Percentiles rank a stretch among this genome's conserved stretches.
Conservation (phyloP, 257 asterid species). For the Nicotiana benthamiana region DNA sequence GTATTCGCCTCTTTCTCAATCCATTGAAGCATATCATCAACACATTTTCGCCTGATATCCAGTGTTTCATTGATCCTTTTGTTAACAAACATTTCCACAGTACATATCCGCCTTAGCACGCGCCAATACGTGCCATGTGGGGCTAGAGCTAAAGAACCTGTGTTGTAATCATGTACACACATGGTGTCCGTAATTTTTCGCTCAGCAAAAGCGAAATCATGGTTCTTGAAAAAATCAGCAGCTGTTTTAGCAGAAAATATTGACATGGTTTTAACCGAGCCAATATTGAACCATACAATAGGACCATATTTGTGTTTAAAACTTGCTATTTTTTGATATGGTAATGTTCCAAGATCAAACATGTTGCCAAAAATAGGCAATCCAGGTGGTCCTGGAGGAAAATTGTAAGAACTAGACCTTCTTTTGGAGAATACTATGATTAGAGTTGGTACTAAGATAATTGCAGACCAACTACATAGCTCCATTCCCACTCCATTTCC, state of each 20-base stretch:
- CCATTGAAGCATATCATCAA: constrained; percentile 32
- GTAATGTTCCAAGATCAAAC: constrained; percentile 37
- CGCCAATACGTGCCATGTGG: constrained; percentile 46
- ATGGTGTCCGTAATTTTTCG: constrained; percentile 31
- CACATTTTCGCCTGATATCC: constrained; percentile 28
- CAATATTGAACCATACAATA: constrained; percentile 42
- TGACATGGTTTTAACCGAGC: constrained; percentile 40
- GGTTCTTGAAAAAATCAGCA: constrained; percentile 39
- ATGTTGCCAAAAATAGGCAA: constrained; percentile 49
- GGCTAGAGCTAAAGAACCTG: constrained; percentile 27
- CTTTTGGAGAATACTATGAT: background rate
- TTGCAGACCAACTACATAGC: constrained; percentile 11
- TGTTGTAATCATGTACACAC: constrained; percentile 31
- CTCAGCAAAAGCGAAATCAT: constrained; percentile 34
- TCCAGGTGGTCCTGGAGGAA: constrained; percentile 48
- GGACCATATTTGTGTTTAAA: constrained; percentile 31
- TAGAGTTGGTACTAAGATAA: constrained; percentile 11
- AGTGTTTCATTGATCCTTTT: constrained; percentile 31
- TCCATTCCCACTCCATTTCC: constrained; percentile 20
- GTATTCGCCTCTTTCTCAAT: constrained; percentile 14
- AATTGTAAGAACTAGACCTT: background rate
- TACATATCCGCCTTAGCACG: constrained; percentile 27
- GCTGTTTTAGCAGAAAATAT: constrained; percentile 31
- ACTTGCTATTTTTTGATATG: constrained; percentile 28
- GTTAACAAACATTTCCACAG: constrained; percentile 33